Base-by-base conservation (phyloP, 768 basidiomycete species). In the Symmetrospora coprosmae region DNA sequence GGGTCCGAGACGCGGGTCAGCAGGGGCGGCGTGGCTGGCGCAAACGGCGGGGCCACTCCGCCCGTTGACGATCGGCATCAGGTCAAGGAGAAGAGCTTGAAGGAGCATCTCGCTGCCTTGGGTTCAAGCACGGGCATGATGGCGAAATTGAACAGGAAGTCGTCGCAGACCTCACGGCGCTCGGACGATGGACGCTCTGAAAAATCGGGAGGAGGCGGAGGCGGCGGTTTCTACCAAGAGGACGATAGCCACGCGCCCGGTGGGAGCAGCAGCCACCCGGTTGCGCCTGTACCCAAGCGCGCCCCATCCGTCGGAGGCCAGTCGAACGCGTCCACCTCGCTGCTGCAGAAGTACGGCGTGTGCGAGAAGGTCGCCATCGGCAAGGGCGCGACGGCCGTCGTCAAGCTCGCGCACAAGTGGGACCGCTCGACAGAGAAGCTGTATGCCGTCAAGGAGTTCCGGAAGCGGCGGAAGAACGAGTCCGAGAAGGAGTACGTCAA, bases 401-500 rank as follows among this genome's bases (percentile, higher is more conserved):
- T 99, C 41, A 78, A 88, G 45, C 79, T 99, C 17, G 92, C 91
- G 40, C 94, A 99, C 75, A 99, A 97, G 75, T 97, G 92, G 92
- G 94, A 99, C 72, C 78, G 91, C 61, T 63, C 60, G 13, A 81
- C 77, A 21, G 92, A 99, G 75, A 92, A 91, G 77, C 76, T 97
- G 31, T 99, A 96, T 68, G 92, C 92, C 43, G 86, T 99, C 74
- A 99, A 99, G 82, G 92, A 99, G 75, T 99, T 99, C 78, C 85
- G 92, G 51, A 96, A 94, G 73, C 82, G 92, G 64, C 81, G 92
- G 67, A 92, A 91, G 80, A 94, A 92, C 70, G 92, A 99, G 76
- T 82, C 90, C 4, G 92, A 99, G 74, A 94, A 94, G 73, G 92
- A 99, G 76, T 99, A 99, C 69, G 83, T 99, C 76, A 99, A 99